Evolutionary conservation across 1,139 yeast genomes (phyloP).

Genomic region (Saccharomyces pastorianus): DNA sequence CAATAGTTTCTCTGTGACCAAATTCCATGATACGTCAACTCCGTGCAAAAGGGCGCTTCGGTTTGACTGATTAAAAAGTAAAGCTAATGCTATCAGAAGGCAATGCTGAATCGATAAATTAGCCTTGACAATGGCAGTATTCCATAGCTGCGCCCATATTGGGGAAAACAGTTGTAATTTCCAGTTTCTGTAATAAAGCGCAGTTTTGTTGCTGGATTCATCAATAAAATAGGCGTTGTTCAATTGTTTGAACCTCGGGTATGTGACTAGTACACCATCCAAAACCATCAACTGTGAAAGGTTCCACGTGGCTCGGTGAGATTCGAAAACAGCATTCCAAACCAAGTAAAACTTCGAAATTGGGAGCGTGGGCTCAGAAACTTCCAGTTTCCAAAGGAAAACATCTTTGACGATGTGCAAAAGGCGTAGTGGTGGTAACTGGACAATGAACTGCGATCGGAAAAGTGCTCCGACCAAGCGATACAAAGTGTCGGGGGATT

Average conservation of each 20-base stretch:
- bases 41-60: neutral
- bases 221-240: constrained; percentile 21
- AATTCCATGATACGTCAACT: neutral
- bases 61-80: neutral
- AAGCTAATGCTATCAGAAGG: neutral
- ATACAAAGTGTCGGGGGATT: constrained; percentile 8
- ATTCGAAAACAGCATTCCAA: constrained; percentile 17
- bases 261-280: constrained; percentile 21
- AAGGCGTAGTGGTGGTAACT: constrained; percentile 12
- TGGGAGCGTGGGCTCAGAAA: constrained; percentile 26
- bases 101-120: neutral
- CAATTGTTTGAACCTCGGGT: constrained; percentile 11
- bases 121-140: neutral
- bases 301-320: constrained; percentile 17
- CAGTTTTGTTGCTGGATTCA: constrained; percentile 14
- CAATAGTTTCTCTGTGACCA: neutral
- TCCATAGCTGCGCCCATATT: constrained; percentile 13
- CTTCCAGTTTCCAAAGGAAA: constrained; percentile 25
- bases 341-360: constrained; percentile 17
- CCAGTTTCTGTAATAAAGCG: constrained; percentile 17
- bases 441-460: constrained; percentile 9
- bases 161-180: constrained; percentile 18
- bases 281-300: constrained; percentile 19
- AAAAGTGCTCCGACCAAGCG: constrained; percentile 14
- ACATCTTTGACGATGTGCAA: constrained; percentile 19